Percentiles rank a stretch among this genome's conserved stretches.
Conservation (phyloP, 2,329 filamentous ascomycete genomes). For the Hymenoscyphus repandus region DNA sequence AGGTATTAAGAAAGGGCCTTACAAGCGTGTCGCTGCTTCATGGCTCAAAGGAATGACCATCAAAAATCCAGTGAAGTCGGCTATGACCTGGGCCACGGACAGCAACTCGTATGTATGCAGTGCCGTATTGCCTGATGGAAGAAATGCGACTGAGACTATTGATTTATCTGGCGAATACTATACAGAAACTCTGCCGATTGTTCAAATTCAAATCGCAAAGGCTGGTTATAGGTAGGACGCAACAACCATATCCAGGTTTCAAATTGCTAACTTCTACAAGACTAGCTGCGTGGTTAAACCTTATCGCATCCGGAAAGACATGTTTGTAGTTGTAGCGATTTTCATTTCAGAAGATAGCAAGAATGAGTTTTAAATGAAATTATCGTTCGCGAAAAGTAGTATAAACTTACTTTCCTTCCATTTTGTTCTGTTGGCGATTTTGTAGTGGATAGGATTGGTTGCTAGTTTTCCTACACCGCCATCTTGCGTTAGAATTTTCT, state of each 20-base stretch:
- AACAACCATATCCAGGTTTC: not conserved
- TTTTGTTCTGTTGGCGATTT: no score
- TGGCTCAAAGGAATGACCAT: conserved; percentile 21
- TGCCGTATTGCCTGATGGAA: conserved; percentile 56
- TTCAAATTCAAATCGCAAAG: conserved; percentile 61
- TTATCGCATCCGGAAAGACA: conserved; percentile 39
- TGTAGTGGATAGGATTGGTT: no score
- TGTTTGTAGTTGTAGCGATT: no score
- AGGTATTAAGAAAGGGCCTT: conserved; percentile 54
- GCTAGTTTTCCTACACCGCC: no score
- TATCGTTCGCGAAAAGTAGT: no score
- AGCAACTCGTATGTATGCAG: conserved; percentile 57
- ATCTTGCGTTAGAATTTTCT: no score
- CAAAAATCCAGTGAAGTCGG: conserved; percentile 25
- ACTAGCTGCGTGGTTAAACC: conserved; percentile 62
- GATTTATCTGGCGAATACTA: conserved; percentile 61
- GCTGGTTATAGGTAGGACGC: conserved; percentile 52
- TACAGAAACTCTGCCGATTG: conserved; percentile 52
- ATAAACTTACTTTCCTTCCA: no score
- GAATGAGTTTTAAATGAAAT: no score
- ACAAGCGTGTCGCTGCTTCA: conserved; percentile 23
- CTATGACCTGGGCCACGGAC: conserved; percentile 60
- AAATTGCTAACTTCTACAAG: conserved; percentile 1
- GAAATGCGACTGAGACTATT: conserved; percentile 46
- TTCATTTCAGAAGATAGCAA: no score